These are phyloP conservation scores for Aspergillus ostianus DNA, from an alignment of 495 filamentous ascomycete species.

Conservation along the genomic window DNA sequence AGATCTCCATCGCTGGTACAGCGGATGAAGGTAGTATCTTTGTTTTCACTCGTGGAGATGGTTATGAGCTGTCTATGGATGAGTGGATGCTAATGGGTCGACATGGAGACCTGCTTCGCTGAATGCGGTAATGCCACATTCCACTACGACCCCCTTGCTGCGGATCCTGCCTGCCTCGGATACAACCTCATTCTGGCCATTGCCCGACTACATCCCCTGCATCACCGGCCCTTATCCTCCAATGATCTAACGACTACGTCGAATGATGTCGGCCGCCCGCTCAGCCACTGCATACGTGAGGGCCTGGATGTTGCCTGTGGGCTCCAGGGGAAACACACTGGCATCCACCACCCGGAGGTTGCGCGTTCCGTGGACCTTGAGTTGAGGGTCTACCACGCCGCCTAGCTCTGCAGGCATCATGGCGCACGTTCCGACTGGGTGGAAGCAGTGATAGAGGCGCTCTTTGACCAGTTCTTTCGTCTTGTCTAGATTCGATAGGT, in stretches of 20 bases:
- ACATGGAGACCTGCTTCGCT: neutral
- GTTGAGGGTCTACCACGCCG: conserved; percentile 34
- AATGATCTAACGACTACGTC: neutral
- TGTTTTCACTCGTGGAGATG: neutral
- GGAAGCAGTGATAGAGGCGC: conserved; percentile 20
- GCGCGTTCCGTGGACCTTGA: conserved; percentile 50
- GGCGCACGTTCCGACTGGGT: conserved; percentile 21
- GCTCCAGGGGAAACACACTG: conserved; percentile 50
- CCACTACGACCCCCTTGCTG: conserved; percentile 1
- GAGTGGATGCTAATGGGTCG: neutral
- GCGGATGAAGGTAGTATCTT: conserved; percentile 1
- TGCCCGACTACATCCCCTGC: neutral
- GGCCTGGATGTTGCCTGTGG: conserved; percentile 48
- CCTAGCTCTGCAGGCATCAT: conserved; percentile 52
- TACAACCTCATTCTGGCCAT: neutral
- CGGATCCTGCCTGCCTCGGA: too few species aligned
- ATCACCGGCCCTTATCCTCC: neutral
- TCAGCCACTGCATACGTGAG: conserved; percentile 56
- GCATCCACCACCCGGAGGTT: conserved; percentile 54
- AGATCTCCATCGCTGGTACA: neutral
- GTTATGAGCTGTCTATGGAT: neutral
- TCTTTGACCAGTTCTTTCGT: conserved; percentile 22
- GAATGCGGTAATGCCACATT: conserved; percentile 14
- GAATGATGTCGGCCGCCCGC: conserved; percentile 53
- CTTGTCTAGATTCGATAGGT: conserved; percentile 21